Base-by-base conservation (phyloP, 2,329 filamentous ascomycete species). In the Arachnomyces sp. region DNA sequence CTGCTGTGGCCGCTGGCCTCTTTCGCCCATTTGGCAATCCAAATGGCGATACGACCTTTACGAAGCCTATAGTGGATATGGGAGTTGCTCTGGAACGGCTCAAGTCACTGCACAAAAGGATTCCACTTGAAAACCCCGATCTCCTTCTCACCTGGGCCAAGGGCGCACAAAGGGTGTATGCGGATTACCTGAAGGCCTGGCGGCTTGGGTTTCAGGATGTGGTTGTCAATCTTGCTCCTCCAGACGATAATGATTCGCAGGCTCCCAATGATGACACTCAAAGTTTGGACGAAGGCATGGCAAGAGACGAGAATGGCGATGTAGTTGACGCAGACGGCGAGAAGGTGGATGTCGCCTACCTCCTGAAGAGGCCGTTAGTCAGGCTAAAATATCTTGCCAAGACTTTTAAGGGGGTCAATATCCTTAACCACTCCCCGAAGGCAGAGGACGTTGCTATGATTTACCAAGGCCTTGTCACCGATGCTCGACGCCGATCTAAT, bases 171-270 rank as follows among this genome's bases (percentile, higher is more conserved):
- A 79, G 81, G 40, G 75, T 90, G 7, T 98, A 98, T 59, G 73
- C 80, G 45, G 82, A 86, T 54, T 98, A 96, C 59, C 73, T 96
- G 25, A 79, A 80, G 55, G 81, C 84, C 6, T 98, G 92, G 92
- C 77, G 88, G 21, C 74, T 96, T 35, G 92, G 92, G 1, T 98
- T 96, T 61, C 85, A 95, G 54, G 89, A 94, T 57, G 79, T 98
- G 14, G 80, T 96, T 36, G 86, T 98, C 52, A 96, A 95, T 57
- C 77, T 96, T 28, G 88, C 87, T 1, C 85, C 87, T 6, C 77
- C 79, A 3, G 69, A 81, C 40, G 82, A 84, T 15, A 80, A 83
- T 50, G 71, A 85, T 11, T 44, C 52, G n/a, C 62, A 65, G 44
- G 47, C 48, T 9, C 45, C 54, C 6, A 56, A 59, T 38, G 61